Conservation (phyloP, 2,329 filamentous ascomycete genomes). For the Nemania sp. region DNA sequence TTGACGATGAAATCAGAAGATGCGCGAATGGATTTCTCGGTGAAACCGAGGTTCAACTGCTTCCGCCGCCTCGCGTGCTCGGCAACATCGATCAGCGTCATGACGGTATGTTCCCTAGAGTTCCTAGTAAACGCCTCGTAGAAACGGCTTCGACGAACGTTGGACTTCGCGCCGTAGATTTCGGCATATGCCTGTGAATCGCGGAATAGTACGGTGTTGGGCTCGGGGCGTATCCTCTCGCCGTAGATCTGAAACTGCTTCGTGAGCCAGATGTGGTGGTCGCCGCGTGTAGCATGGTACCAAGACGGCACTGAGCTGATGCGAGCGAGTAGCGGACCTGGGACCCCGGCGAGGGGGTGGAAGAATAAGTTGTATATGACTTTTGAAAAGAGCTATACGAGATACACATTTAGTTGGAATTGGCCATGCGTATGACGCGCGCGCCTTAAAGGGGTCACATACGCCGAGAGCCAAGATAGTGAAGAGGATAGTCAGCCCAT, state of each 20-base stretch:
- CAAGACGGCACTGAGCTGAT: constrained; percentile 30
- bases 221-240: constrained; percentile 23
- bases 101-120: constrained; percentile 14
- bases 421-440: too few species aligned
- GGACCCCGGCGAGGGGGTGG: constrained; percentile 31
- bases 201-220: constrained; percentile 30
- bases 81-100: constrained; percentile 25
- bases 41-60: constrained; percentile 28
- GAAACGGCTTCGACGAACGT: constrained; percentile 30
- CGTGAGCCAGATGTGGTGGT: constrained; percentile 33
- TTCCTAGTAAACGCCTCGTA: constrained; percentile 20
- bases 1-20: constrained; percentile 27
- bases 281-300: constrained; percentile 24
- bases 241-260: constrained; percentile 32
- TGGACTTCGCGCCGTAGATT: constrained; percentile 32
- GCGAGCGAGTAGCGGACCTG: constrained; percentile 31
- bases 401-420: too few species aligned
- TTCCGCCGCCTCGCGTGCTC: constrained; percentile 29
- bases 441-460: too few species aligned
- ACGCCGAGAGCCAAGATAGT: too few species aligned
- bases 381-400: constrained; percentile 12
- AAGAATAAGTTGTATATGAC: constrained; percentile 31
- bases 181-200: constrained; percentile 26
- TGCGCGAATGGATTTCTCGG: constrained; percentile 29
- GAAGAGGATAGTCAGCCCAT: too few species aligned